A percentile compares a stretch with the other conserved stretches of the same genome.
These are phyloP conservation scores for Neofusicoccum laricinum DNA, from an alignment of 2,329 filamentous ascomycete species.

Conservation along the genomic window DNA sequence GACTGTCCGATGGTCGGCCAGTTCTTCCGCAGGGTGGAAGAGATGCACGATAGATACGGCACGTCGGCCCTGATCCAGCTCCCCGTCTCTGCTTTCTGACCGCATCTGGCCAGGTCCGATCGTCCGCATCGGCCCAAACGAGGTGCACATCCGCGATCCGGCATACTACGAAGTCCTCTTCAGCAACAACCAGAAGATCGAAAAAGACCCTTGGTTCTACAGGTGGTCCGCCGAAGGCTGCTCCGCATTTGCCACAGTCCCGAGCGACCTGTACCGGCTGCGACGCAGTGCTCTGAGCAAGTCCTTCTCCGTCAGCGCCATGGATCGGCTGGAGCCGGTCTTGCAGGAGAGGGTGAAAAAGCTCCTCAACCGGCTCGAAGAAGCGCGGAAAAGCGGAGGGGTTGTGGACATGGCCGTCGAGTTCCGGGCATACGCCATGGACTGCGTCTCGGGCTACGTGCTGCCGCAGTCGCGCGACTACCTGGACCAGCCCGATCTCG, in stretches of 20 bases:
- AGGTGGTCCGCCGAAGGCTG: background rate
- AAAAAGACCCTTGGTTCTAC: slow-evolving; percentile 19
- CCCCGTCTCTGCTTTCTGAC: background rate
- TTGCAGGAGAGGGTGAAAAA: slow-evolving; percentile 18
- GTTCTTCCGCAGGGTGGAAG: background rate
- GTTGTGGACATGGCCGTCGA: background rate
- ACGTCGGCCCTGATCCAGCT: background rate
- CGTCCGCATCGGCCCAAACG: slow-evolving; percentile 32
- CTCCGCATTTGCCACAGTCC: background rate
- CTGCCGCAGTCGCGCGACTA: background rate
- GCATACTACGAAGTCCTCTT: slow-evolving; percentile 22
- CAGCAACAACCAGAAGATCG: background rate
- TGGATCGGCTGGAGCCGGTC: slow-evolving; percentile 10
- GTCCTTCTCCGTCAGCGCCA: slow-evolving; percentile 18
- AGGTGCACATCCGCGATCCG: slow-evolving; percentile 28
- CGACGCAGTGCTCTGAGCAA: slow-evolving; percentile 15
- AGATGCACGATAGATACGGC: slow-evolving; percentile 9
- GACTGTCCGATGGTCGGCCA: slow-evolving; percentile 5
- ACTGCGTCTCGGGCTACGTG: background rate
- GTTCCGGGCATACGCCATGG: background rate
- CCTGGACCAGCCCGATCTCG: background rate
- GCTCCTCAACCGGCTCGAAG: slow-evolving; percentile 14
- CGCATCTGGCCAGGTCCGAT: slow-evolving; percentile 24
- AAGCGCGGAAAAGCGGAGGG: background rate
- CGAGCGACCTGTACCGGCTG: slow-evolving; percentile 22